phyloP scores from a whole-genome alignment of 345 rosid genomes.

The Mangifera indica region DNA sequence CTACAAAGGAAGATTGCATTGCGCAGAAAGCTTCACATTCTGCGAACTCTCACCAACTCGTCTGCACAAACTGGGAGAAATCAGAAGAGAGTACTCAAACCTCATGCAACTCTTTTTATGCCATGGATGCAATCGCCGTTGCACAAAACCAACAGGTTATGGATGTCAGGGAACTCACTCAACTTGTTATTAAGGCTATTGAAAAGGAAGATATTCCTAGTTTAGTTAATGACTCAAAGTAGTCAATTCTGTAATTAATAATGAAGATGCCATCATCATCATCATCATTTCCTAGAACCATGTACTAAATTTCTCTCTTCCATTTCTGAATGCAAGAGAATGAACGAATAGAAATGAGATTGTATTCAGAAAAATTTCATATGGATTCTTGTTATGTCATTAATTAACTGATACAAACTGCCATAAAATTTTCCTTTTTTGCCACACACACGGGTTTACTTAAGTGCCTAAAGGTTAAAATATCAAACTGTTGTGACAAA shows the following conservation, averaged over 20 bases:
- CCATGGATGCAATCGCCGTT: slow-evolving; percentile 69
- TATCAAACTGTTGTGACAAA: not conserved
- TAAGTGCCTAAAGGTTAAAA: not conserved
- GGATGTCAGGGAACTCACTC: slow-evolving; percentile 40
- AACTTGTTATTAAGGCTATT: slow-evolving; percentile 49
- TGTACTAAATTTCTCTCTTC: not conserved
- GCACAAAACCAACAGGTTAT: slow-evolving; percentile 34
- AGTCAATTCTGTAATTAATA: not conserved
- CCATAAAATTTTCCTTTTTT: not conserved
- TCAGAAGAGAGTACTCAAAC: slow-evolving; percentile 40
- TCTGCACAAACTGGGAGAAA: slow-evolving; percentile 57
- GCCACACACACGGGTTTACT: not conserved
- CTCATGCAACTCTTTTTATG: slow-evolving; percentile 40
- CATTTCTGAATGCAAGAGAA: not conserved
- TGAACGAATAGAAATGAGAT: not conserved
- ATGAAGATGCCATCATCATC: not conserved
- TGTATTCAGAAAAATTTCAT: not conserved
- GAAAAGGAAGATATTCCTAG: slow-evolving; percentile 23
- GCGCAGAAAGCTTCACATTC: slow-evolving; percentile 49
- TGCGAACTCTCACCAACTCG: slow-evolving; percentile 42
- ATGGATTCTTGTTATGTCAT: not conserved
- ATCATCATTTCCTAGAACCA: not conserved
- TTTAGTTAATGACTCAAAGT: slow-evolving; percentile 4
- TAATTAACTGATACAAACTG: not conserved
- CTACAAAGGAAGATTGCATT: slow-evolving; percentile 40